phyloP scores from a whole-genome alignment of 805 yeast species.

The Saccharomycopsis capsularis region DNA sequence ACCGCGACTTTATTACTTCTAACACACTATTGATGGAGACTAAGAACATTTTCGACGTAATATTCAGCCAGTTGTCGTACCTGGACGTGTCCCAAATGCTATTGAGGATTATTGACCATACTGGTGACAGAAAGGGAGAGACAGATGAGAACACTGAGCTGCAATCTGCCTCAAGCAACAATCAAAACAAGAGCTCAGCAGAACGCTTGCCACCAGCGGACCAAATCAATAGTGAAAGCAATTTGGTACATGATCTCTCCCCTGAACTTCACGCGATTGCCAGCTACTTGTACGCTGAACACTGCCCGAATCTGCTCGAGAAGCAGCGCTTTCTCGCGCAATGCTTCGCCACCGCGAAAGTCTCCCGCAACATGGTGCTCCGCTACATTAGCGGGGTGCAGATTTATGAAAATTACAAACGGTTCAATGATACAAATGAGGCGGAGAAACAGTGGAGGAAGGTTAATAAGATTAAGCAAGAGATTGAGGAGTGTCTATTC shows the following conservation, averaged over 20 bases:
- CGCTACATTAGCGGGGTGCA: conserved; percentile 10
- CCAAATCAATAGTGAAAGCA: neutral
- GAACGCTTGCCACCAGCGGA: neutral
- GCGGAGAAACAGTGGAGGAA: conserved; percentile 7
- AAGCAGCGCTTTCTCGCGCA: conserved; percentile 9
- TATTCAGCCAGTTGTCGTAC: conserved; percentile 6
- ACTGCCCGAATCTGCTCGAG: conserved; percentile 6
- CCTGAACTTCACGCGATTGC: conserved; percentile 13
- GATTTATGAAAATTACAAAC: conserved; percentile 10
- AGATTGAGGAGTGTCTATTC: neutral
- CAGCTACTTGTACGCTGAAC: conserved; percentile 2
- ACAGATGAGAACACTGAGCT: neutral
- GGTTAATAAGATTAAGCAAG: conserved; percentile 2
- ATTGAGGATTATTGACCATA: neutral
- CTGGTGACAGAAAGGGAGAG: neutral
- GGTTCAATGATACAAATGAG: conserved; percentile 9
- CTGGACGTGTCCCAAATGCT: conserved; percentile 3
- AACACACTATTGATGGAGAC: conserved; percentile 1
- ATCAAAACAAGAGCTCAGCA: neutral
- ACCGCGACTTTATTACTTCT: neutral
- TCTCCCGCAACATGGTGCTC: conserved; percentile 9
- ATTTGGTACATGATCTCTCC: neutral
- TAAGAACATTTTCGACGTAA: conserved; percentile 9
- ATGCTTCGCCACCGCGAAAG: conserved; percentile 9
- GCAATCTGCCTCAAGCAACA: neutral